A percentile compares a stretch with the other conserved stretches of the same genome.
Conservation (phyloP, 1,139 yeast species). For the Kurtzmaniella quercitrusa region DNA sequence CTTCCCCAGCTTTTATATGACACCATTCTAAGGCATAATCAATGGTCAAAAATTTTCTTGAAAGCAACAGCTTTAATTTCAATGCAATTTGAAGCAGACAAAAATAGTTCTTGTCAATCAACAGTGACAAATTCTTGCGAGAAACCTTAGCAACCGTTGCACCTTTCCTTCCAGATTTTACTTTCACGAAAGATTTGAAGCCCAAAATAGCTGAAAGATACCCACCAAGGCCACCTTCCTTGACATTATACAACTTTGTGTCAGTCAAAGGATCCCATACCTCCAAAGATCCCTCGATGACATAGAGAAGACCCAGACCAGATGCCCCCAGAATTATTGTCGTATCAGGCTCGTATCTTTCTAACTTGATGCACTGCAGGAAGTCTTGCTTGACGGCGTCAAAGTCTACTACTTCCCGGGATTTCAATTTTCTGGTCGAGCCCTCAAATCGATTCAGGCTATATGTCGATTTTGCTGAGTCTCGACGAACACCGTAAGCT, state of each 20-base stretch:
- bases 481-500: constrained; percentile 15
- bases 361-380: constrained; percentile 57
- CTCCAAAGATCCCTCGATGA: constrained; percentile 73
- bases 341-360: constrained; percentile 51
- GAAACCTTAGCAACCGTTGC: constrained; percentile 72
- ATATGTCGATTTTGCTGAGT: background rate
- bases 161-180: constrained; percentile 47
- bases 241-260: constrained; percentile 49
- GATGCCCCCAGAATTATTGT: constrained; percentile 61
- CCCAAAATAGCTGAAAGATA: constrained; percentile 80
- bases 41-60: constrained; percentile 64
- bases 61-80: constrained; percentile 60
- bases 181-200: constrained; percentile 69
- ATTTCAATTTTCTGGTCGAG: background rate
- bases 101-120: constrained; percentile 74
- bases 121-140: constrained; percentile 54
- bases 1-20: constrained; percentile 80
- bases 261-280: constrained; percentile 28
- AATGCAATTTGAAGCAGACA: constrained; percentile 77
- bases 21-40: constrained; percentile 97
- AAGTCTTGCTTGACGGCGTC: constrained; percentile 61
- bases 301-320: constrained; percentile 73
- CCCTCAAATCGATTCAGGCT: background rate
- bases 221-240: constrained; percentile 84
- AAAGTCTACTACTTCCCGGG: constrained; percentile 18